These are phyloP conservation scores for Fusarium pininemorale DNA, from an alignment of 2,329 filamentous ascomycete genomes.

Conservation along the genomic window DNA sequence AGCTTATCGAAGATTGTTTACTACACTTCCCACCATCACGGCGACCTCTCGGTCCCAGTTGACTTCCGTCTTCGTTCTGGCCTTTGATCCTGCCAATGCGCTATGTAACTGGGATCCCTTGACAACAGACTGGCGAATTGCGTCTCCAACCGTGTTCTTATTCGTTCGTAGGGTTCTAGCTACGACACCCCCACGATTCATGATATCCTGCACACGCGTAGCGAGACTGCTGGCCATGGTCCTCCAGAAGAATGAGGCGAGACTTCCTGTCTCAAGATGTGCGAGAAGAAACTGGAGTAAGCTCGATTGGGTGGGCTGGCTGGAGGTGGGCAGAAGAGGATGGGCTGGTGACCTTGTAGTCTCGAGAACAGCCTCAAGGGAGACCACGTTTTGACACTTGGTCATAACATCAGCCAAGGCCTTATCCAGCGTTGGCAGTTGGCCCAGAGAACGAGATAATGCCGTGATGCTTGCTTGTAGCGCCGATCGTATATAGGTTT, in stretches of 20 bases:
- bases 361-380: slow-evolving; percentile 80
- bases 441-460: slow-evolving; percentile 78
- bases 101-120: slow-evolving; percentile 76
- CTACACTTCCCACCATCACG: slow-evolving; percentile 90
- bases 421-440: slow-evolving; percentile 83
- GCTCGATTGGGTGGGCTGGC: slow-evolving; percentile 51
- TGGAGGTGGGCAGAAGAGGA: slow-evolving; percentile 62
- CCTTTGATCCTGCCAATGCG: slow-evolving; percentile 55
- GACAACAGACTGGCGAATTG: slow-evolving; percentile 84
- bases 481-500: slow-evolving; percentile 82
- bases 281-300: slow-evolving; percentile 78
- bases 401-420: slow-evolving; percentile 83
- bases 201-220: slow-evolving; percentile 82
- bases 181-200: slow-evolving; percentile 83
- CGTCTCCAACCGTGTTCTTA: slow-evolving; percentile 76
- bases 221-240: slow-evolving; percentile 82
- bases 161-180: slow-evolving; percentile 83
- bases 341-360: slow-evolving; percentile 74
- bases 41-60: slow-evolving; percentile 91
- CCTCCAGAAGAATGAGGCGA: slow-evolving; percentile 94
- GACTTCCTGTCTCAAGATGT: slow-evolving; percentile 84
- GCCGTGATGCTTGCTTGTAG: slow-evolving; percentile 81
- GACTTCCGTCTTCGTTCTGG: slow-evolving; percentile 57
- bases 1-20: slow-evolving; percentile 61
- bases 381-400: slow-evolving; percentile 90